phyloP scores from a whole-genome alignment of 129 eudicot genomes.

The Flaveria bidentis region DNA sequence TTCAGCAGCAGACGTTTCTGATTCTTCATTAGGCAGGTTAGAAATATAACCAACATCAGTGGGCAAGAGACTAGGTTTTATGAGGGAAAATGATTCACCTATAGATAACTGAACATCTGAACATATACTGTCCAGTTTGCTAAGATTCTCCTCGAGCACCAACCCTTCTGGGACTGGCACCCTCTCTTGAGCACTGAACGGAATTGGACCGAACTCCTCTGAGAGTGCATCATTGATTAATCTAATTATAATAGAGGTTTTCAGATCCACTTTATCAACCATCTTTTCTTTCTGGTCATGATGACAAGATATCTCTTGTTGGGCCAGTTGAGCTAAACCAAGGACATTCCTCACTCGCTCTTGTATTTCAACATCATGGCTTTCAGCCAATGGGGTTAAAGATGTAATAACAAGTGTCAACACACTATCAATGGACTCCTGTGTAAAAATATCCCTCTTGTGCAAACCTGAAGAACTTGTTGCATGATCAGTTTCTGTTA shows the following conservation, averaged over 20 bases:
- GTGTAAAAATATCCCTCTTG: conserved; percentile 32
- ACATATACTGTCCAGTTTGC: conserved; percentile 63
- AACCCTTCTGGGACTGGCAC: conserved; percentile 76
- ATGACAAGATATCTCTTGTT: conserved; percentile 44
- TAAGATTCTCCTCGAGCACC: conserved; percentile 65
- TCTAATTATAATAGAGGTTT: conserved; percentile 43
- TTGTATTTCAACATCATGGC: conserved; percentile 85
- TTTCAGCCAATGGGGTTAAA: conserved; percentile 55
- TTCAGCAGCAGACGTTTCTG: conserved; percentile 47
- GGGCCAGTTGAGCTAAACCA: conserved; percentile 62
- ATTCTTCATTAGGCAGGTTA: conserved; percentile 43
- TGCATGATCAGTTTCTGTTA: conserved; percentile 23
- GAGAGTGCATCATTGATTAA: conserved; percentile 53
- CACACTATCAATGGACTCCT: conserved; percentile 47
- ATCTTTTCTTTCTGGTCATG: conserved; percentile 39
- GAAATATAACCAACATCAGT: conserved; percentile 28
- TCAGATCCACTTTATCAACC: conserved; percentile 31
- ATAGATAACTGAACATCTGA: conserved; percentile 54
- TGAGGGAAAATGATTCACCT: conserved; percentile 57
- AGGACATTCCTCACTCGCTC: conserved; percentile 75
- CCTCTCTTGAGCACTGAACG: conserved; percentile 72
- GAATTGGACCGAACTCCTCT: conserved; percentile 91
- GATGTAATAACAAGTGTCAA: conserved; percentile 53
- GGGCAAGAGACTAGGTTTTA: conserved; percentile 36
- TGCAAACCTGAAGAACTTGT: conserved; percentile 28